These are phyloP conservation scores for Piper longum DNA, from an alignment of 164 flowering plant species.

Conservation along the genomic window DNA sequence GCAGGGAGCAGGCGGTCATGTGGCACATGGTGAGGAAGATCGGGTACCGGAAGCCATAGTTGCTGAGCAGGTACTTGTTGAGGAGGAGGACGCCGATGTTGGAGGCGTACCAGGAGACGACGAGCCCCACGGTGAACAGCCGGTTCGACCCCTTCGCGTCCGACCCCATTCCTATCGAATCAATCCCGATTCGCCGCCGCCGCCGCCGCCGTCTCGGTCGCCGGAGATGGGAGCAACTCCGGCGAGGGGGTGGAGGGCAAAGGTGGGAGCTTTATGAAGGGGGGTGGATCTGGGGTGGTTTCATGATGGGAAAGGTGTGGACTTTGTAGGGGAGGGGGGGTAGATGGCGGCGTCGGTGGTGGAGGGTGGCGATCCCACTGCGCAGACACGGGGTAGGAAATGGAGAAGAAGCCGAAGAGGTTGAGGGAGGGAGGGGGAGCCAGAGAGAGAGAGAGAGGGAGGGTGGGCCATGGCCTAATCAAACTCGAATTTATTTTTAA, in stretches of 20 bases:
- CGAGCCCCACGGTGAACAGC: conserved; percentile 29
- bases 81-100: conserved; percentile 39
- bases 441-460: background rate
- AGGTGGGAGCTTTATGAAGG: background rate
- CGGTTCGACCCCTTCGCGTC: conserved; percentile 12
- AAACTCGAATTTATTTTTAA: too few relatives aligned
- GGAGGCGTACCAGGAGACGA: conserved; percentile 35
- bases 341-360: background rate
- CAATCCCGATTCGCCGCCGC: background rate
- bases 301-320: background rate
- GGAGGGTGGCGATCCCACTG: background rate
- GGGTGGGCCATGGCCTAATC: too few relatives aligned
- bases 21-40: conserved; percentile 48
- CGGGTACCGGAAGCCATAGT: conserved; percentile 42
- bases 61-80: conserved; percentile 33
- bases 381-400: background rate
- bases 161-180: background rate
- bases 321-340: background rate
- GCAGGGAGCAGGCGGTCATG: conserved; percentile 39
- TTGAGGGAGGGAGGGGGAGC: background rate
- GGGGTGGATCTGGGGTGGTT: background rate
- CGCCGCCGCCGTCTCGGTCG: background rate
- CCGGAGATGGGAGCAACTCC: too few relatives aligned
- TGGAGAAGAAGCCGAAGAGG: background rate
- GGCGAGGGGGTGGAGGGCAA: too few relatives aligned